Base-by-base conservation (phyloP, 257 asterid genomes). In the Solanum etuberosum region DNA sequence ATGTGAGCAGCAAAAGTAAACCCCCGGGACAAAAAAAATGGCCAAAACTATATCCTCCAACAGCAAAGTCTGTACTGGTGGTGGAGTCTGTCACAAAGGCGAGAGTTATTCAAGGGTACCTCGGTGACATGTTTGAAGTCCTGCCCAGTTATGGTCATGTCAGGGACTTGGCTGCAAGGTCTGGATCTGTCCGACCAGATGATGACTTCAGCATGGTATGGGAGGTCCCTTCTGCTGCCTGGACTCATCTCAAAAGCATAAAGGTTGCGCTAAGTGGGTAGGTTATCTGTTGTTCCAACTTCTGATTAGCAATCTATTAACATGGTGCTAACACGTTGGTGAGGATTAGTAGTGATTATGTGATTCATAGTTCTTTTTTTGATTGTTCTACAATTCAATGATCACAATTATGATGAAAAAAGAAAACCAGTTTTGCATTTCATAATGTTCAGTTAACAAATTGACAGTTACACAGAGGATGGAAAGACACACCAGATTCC, bases 121-220 rank as follows among this genome's bases (percentile, higher is more conserved):
- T 97, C 81, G 99, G 99, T 61, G 93, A 92, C 88, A 94, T 94
- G 98, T 97, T 93, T 88, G 98, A 97, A 93, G 99, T 97, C 78
- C 86, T 95, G 46, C 98, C 99, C 3, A 96, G 99, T 92, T 92
- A 95, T 89, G 98, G 99, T 32, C 99, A 95, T 92, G 97, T 96
- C 51, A 94, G 99, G 92, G 98, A 95, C 93, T 91, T 96, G 93
- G 99, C 99, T 88, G 98, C 96, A 31, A 92, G 98, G 88, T 95
- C 98, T n/a, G 99, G 98, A 90, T 95, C 99, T 7, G 99, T 96
- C 86, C 91, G 98, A 78, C 99, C 99, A 57, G 95, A 94, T 90
- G 98, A 97, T 91, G 96, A 95, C 88, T 97, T 94, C 91, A 94
- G 98, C 90, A 97, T 97, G 98, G 95, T 97, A 84, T 97, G 99